Evolutionary conservation across 257 asterid genomes (phyloP).

Genomic region (Nicotiana tabacum): DNA sequence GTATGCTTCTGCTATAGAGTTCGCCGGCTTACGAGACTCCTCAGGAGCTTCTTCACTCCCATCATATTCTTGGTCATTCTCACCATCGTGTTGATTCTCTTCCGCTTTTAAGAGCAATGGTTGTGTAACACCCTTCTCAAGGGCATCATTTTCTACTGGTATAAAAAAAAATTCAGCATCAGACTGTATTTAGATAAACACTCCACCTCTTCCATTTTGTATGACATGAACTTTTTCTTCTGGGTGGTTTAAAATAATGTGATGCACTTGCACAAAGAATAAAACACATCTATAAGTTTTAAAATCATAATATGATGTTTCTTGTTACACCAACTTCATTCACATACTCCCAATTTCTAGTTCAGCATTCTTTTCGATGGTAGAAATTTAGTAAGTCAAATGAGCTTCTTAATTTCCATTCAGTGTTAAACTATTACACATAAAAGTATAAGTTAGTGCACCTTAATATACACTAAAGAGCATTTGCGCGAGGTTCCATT

Average conservation of each 20-base stretch:
- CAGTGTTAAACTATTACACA: neutral
- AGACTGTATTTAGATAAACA: neutral
- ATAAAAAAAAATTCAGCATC: neutral
- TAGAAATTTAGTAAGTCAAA: neutral
- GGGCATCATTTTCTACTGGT: constrained; percentile 39
- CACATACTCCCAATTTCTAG: neutral
- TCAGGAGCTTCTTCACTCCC: constrained; percentile 81
- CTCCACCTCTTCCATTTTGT: neutral
- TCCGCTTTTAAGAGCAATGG: constrained; percentile 59
- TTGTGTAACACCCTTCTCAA: constrained; percentile 75
- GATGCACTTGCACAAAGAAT: neutral
- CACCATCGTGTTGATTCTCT: constrained; percentile 53
- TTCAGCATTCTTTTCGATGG: neutral
- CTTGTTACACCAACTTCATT: neutral
- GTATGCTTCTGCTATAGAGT: constrained; percentile 74
- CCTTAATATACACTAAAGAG: neutral
- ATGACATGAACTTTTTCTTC: neutral
- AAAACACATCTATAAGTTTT: neutral
- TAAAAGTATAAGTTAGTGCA: neutral
- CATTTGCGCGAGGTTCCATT: neutral
- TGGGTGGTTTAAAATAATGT: neutral
- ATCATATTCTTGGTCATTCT: constrained; percentile 65
- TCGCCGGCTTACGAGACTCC: constrained; percentile 78
- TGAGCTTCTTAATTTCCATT: neutral
- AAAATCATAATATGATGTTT: neutral